Evolutionary conservation across 768 basidiomycete genomes (phyloP).

Genomic region (Macrocybe gigantea): DNA sequence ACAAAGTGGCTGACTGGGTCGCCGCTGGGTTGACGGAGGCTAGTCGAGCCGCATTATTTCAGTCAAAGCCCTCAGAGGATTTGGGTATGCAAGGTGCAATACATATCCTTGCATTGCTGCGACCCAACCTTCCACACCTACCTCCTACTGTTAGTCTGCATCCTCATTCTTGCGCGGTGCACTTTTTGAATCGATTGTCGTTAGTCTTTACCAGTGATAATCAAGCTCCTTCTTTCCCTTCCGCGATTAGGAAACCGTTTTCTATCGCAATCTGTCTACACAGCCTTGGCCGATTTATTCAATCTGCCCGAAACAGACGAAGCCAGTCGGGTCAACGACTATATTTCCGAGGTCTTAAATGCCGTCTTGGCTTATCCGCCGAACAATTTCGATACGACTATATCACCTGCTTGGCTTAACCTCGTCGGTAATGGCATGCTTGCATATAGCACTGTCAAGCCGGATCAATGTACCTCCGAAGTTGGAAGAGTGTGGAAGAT

Average conservation of each 20-base stretch:
- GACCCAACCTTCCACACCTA: conserved; percentile 54
- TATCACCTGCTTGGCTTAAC: conserved; percentile 74
- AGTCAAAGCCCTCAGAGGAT: conserved; percentile 43
- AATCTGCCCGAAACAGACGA: conserved; percentile 44
- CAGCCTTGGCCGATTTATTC: conserved; percentile 80
- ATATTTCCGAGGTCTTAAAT: conserved; percentile 56
- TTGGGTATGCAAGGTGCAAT: conserved; percentile 69
- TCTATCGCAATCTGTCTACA: conserved; percentile 83
- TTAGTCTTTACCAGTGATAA: conserved; percentile 72
- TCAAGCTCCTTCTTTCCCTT: conserved; percentile 66
- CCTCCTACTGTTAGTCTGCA: conserved; percentile 58
- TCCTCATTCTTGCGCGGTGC: conserved; percentile 3
- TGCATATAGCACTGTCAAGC: conserved; percentile 48
- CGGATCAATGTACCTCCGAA: conserved; percentile 45
- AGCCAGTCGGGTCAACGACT: conserved; percentile 41
- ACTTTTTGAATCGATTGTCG: background rate
- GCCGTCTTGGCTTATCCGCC: conserved; percentile 69
- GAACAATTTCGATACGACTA: conserved; percentile 56
- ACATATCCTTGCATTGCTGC: conserved; percentile 70
- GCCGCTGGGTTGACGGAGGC: conserved; percentile 61
- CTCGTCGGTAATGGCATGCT: conserved; percentile 71
- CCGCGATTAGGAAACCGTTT: conserved; percentile 87
- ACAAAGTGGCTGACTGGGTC: conserved; percentile 77
- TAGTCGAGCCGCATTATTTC: conserved; percentile 48
- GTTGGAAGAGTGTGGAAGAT: conserved; percentile 67